These are phyloP conservation scores for Punica granatum DNA, from an alignment of 345 rosid genomes.

Conservation along the genomic window DNA sequence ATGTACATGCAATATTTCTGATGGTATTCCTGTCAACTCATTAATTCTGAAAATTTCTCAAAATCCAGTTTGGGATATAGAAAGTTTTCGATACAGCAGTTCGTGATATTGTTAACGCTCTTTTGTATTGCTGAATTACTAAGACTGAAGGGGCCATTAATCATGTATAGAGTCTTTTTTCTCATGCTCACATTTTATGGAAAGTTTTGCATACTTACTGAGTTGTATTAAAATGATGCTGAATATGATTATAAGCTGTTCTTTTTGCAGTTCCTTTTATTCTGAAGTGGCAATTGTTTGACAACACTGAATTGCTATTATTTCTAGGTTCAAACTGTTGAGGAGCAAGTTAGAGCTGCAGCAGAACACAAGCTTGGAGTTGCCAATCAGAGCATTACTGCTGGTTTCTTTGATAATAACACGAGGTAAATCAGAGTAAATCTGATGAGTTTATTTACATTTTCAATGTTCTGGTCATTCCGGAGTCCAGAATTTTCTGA, in stretches of 20 bases:
- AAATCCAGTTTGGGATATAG: not conserved
- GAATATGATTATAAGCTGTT: not conserved
- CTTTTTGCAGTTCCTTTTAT: not conserved
- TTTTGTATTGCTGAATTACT: not conserved
- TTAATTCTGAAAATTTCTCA: not conserved
- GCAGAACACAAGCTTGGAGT: slow-evolving; percentile 97
- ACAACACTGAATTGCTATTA: not conserved
- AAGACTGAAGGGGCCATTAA: too few relatives aligned
- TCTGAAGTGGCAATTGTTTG: not conserved
- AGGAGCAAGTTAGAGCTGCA: slow-evolving; percentile 93
- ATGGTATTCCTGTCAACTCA: not conserved
- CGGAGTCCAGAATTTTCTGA: not conserved
- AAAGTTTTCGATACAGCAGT: too few relatives aligned
- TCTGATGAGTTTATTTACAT: not conserved
- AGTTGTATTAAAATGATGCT: too few relatives aligned
- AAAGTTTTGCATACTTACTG: too few relatives aligned
- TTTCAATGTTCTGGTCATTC: not conserved
- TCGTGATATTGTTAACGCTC: too few relatives aligned
- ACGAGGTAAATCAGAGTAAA: slow-evolving; percentile 45
- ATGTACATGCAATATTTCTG: not conserved
- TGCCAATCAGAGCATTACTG: slow-evolving; percentile 96
- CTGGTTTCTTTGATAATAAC: slow-evolving; percentile 92
- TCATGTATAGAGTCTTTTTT: not conserved
- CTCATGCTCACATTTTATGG: not conserved
- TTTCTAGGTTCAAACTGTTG: slow-evolving; percentile 80